Conservation (phyloP, 192 early-diverging fungal species). For the Umbelopsis vinacea region DNA sequence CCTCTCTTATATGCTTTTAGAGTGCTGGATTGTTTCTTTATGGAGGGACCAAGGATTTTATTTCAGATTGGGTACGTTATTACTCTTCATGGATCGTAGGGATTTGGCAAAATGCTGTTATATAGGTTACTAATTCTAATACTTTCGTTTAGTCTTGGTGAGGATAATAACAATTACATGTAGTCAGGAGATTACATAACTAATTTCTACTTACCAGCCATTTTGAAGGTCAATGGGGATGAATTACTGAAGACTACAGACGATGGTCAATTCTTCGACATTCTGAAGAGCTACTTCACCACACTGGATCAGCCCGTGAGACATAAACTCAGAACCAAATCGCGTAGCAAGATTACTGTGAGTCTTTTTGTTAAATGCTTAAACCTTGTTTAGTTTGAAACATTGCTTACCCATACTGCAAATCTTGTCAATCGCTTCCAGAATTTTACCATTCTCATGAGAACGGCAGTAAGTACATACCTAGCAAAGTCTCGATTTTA, state of each 20-base stretch:
- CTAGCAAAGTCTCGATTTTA: neutral
- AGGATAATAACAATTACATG: constrained; percentile 1
- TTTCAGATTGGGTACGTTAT: constrained; percentile 70
- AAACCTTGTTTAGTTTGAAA: neutral
- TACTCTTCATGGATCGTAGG: neutral
- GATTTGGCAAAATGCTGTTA: too few relatives aligned
- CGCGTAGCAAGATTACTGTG: constrained; percentile 55
- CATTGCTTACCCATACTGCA: neutral
- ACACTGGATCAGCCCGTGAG: constrained; percentile 71
- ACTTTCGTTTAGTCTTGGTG: neutral
- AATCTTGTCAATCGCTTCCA: neutral
- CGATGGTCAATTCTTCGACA: constrained; percentile 65
- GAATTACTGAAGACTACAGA: constrained; percentile 55
- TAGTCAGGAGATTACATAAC: neutral
- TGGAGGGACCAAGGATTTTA: constrained; percentile 82
- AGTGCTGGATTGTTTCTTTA: constrained; percentile 88
- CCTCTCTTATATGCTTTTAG: constrained; percentile 77
- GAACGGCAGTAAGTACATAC: neutral
- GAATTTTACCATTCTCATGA: neutral
- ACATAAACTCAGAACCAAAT: constrained; percentile 47
- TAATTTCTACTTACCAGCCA: constrained; percentile 52
- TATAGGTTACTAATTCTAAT: neutral
- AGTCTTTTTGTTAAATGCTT: neutral
- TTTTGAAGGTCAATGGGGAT: constrained; percentile 83
- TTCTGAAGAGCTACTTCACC: constrained; percentile 77